Evolutionary conservation across 352 stramenopile species (phyloP), one percentile per base, ranked within the genome.

Genomic region (Globisporangium abappressorium): DNA sequence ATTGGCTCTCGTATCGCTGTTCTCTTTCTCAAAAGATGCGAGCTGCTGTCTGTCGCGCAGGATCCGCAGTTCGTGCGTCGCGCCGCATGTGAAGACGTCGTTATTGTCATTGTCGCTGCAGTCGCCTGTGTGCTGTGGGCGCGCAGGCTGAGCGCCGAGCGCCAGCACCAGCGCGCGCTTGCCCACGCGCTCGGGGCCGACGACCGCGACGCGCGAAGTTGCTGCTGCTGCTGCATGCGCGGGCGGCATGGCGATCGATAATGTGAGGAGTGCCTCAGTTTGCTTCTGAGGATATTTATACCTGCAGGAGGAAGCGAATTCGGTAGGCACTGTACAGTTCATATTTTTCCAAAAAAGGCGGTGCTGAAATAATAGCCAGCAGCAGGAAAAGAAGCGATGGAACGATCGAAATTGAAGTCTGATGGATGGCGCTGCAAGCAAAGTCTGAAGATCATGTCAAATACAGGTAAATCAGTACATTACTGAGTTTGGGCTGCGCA

Each of bases 81-180:
- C 20, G 49, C 22, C 36, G 43, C 53, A 68, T 30, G 38, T 51
- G 36, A 65, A 63, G 57, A 57, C 22, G 12, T 61, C 41, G 54
- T 56, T 15, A 38, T 46, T 18, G 34, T 15, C 11, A n/a, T 58
- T 11, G 8, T 8, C 5, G 63, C 26, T 72, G 38, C 11, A 5
- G 49, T 24, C 70, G 26, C 22, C 57, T 28, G 15, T 59, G 43
- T 49, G 36, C 20, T 12, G 26, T 36, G 49, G 14, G 7, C 2
- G 54, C 5, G 15, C 54, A n/a, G 20, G 24, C 7, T 18, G 36
- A 18, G 76, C 78, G 2, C 82, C 82, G 8, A 92, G 70, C 9
- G 84, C 84, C 58, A 70, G 57, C 55, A 79, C 78, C 34, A 92
- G 77, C 58, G 74, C 82, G 33, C 63, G 71, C 73, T 91, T 91